Percentiles rank a stretch among this genome's conserved stretches.
Conservation (phyloP, 192 early-diverging fungal genomes). For the Tieghemiomyces parasiticus region DNA sequence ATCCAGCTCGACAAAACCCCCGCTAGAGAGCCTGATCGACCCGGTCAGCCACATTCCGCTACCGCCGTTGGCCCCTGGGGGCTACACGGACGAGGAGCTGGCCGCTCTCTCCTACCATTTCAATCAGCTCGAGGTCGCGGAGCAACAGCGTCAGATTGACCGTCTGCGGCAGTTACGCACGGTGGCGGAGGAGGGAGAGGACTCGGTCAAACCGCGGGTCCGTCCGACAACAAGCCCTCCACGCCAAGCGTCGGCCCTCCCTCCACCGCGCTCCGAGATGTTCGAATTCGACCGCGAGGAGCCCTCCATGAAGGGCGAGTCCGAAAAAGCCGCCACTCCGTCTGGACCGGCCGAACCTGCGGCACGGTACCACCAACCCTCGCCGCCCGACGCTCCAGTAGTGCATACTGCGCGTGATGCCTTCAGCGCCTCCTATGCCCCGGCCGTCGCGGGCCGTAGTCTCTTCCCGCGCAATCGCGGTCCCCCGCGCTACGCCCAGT, state of each 20-base stretch:
- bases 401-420: not conserved
- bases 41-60: not conserved
- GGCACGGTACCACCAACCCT: not conserved
- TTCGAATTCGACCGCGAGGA: not conserved
- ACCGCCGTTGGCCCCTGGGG: not conserved
- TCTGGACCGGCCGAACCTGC: not conserved
- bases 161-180: not conserved
- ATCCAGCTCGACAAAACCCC: not conserved
- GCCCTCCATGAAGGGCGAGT: not conserved
- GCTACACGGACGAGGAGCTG: not conserved
- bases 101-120: not conserved
- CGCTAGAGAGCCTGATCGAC: not conserved
- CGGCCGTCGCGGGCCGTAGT: not conserved
- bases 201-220: not conserved
- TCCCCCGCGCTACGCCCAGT: not conserved
- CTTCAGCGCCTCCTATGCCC: not conserved
- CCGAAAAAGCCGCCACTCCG: not conserved
- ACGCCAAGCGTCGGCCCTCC: not conserved
- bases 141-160: not conserved
- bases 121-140: not conserved
- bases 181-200: not conserved
- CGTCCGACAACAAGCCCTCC: too few species aligned
- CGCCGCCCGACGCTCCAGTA: not conserved
- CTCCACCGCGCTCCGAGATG: not conserved
- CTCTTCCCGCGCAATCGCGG: not conserved